Evolutionary conservation across 1,139 yeast genomes (phyloP), one percentile per base, ranked within the genome.

Genomic region (Geotrichum candidum): DNA sequence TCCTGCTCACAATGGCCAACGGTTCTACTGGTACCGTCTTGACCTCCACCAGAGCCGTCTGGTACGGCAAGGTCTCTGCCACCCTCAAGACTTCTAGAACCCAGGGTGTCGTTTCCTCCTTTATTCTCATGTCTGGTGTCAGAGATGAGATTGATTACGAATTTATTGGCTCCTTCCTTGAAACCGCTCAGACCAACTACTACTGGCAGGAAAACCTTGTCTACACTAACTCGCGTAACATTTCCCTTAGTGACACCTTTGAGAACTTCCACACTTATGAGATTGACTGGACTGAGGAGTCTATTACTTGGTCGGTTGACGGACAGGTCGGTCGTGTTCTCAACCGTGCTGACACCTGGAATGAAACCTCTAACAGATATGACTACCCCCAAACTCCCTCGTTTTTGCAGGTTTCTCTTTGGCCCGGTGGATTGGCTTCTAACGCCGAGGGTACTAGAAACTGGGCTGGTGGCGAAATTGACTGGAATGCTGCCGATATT

Each of bases 61-160:
- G 96, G 96, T 91, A 88, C 74, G 98, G 97, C 61, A 88, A 86
- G 71, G 81, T 90, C 50, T 76, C 84, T 53, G 87, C 89, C 53
- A 82, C 80, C 45, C 70, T 90, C 68, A 89, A 87, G 75, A 80
- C 95, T 1, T 87, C 96, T 0, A 89, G 84, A 70, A 84, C 83
- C 60, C 79, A 76, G 45, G 97, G 97, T 78, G 96, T 91, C 58
- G 83, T 91, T 65, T 82, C 95, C 23, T 94, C 96, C n/a, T 84
- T 87, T 69, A 90, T 91, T 64, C 76, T 90, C 64, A 88, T 85
- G 77, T 88, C 96, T 1, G 90, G 89, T 69, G 90, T 88, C 54
- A 86, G 87, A 76, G 97, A 91, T 78, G 97, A 92, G 80, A 82
- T 91, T 69, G 97, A 91, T 82, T 86, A 77, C 71, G 97, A 91